Conservation (phyloP, 129 eudicot species). For the Calendula officinalis region DNA sequence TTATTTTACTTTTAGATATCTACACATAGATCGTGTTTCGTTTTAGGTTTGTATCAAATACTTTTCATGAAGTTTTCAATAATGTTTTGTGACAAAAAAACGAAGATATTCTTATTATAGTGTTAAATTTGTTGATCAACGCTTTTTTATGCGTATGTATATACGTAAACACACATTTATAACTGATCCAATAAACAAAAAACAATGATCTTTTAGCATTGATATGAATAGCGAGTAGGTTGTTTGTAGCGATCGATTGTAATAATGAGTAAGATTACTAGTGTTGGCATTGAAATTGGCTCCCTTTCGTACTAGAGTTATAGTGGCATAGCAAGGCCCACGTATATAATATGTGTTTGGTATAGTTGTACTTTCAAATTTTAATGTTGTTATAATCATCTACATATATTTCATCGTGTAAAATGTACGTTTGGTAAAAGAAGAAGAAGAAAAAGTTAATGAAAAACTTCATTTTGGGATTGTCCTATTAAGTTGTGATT, state of each 20-base stretch:
- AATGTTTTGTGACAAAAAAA: not conserved
- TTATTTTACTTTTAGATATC: too few relatives aligned
- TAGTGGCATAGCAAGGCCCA: conserved; percentile 11
- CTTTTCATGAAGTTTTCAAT: not conserved
- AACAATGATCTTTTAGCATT: not conserved
- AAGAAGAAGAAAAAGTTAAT: not conserved
- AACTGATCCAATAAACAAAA: not conserved
- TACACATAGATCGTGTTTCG: too few relatives aligned
- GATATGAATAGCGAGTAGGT: conserved; percentile 1
- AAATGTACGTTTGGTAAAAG: not conserved
- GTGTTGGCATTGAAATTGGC: not conserved
- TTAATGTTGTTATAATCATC: not conserved
- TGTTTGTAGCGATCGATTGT: conserved; percentile 1
- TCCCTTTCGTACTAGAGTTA: too few relatives aligned
- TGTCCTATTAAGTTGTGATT: not conserved
- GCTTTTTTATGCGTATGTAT: not conserved
- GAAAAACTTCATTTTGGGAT: not conserved
- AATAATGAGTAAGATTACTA: conserved; percentile 9
- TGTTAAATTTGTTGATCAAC: not conserved
- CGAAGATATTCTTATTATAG: not conserved
- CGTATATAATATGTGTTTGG: not conserved
- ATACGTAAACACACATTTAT: not conserved
- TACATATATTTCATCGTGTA: not conserved
- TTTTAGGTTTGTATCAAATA: not conserved
- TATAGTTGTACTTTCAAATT: not conserved